Conservation (phyloP, 2,329 filamentous ascomycete genomes). For the Arthrinium phaeospermum region DNA sequence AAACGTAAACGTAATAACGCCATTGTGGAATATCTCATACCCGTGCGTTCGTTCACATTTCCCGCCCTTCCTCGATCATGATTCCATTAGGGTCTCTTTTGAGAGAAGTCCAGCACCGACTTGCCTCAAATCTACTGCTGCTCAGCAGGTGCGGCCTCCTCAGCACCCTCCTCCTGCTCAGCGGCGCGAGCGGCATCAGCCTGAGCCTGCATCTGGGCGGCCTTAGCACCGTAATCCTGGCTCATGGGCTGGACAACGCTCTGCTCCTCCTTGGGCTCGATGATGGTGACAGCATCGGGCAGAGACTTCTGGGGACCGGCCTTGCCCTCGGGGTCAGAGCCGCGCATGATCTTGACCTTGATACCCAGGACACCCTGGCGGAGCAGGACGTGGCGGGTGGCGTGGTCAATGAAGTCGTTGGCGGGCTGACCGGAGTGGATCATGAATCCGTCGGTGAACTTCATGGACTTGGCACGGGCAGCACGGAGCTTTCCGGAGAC, state of each 20-base stretch:
- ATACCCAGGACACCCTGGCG: conserved; percentile 99
- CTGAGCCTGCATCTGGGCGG: conserved; percentile 67
- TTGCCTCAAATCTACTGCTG: conserved; percentile 48
- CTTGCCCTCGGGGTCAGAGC: conserved; percentile 99
- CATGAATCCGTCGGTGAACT: conserved; percentile 99
- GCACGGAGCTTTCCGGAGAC: conserved; percentile 99
- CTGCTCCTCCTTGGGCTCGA: conserved; percentile 99
- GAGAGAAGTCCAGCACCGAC: conserved; percentile 40
- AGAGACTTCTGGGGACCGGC: conserved; percentile 95
- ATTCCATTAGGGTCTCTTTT: conserved; percentile 17
- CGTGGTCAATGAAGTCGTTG: conserved; percentile 99
- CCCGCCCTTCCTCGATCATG: conserved; percentile 13
- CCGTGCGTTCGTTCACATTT: conserved; percentile 20
- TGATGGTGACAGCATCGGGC: conserved; percentile 98
- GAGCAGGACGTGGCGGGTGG: conserved; percentile 98
- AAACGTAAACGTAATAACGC: conserved; percentile 21
- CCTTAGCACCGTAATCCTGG: conserved; percentile 99
- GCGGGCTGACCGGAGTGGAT: conserved; percentile 99
- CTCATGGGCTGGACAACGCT: conserved; percentile 92
- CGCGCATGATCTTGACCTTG: conserved; percentile 99
- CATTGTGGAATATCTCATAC: conserved; percentile 17
- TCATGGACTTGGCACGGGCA: conserved; percentile 99
- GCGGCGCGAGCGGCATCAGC: conserved; percentile 63
- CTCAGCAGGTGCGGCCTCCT: conserved; percentile 56
- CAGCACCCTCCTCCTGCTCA: conserved; percentile 56